Base-by-base conservation (phyloP, 805 yeast species). In the Debaryomyces tyrocola region DNA sequence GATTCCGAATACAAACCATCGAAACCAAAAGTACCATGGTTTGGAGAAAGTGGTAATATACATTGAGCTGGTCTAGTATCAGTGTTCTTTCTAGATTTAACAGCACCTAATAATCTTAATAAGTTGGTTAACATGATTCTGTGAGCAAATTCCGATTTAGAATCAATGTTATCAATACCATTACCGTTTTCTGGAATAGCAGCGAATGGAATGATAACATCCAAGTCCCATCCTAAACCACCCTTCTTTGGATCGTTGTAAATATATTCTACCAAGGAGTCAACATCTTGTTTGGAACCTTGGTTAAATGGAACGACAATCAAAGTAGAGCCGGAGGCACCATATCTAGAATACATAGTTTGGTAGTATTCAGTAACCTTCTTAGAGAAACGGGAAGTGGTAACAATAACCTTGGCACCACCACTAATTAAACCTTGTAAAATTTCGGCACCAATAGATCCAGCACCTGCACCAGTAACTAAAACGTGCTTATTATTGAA, bases 171-270 rank as follows among this genome's bases (percentile, higher is more conserved):
- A 63, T 90, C 96, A 64, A 94, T 73, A 70, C 96, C 97, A 62
- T 90, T 88, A 66, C 99, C 99, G 67, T 90, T 90, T 77, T 94
- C 99, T 57, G 99, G 98, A 61, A 94, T 92, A 51, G 99, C 99
- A 56, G 98, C 99, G 64, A 94, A 94, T 62, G 99, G 99, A 67
- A 94, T 83, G 54, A 94, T 82, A 56, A 83, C 95, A 74, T 94
- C 99, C 65, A 94, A 80, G 68, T 94, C 99, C 98, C 98, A 92
- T 47, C 95, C 96, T 58, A 92, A 82, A 73, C 97, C 97, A 58
- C 91, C 94, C 65, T 85, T 80, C 79, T 86, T 83, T 46, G 77
- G 82, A 54, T 81, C 89, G 60, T 84, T 85, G 68, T 92, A 94
- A 65, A 94, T 90, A 78, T 82, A 94, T 47, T 84, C 79, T 48